Conservation (phyloP, 371 early-diverging fungal genomes). For the Rhizomucor pusillus region DNA sequence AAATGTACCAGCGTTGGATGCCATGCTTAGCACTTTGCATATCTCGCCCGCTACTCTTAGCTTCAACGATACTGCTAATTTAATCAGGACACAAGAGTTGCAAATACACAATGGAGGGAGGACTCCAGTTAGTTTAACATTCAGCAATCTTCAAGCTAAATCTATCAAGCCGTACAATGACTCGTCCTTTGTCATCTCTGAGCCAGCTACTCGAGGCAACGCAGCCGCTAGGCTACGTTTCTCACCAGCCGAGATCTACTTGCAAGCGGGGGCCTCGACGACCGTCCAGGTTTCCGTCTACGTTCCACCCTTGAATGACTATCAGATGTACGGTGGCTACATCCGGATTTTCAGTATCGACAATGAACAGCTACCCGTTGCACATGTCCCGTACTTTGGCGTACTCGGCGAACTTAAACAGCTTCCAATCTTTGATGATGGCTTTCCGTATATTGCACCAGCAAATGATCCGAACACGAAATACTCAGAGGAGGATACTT, state of each 20-base stretch:
- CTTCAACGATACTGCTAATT: conserved; percentile 64
- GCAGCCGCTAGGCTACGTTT: conserved; percentile 36
- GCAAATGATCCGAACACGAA: conserved; percentile 4
- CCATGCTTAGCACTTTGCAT: conserved; percentile 48
- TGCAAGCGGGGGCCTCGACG: conserved; percentile 34
- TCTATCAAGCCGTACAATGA: conserved; percentile 34
- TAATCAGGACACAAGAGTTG: conserved; percentile 32
- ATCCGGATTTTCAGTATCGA: conserved; percentile 13
- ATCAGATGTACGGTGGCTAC: conserved; percentile 46
- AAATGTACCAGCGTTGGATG: conserved; percentile 53
- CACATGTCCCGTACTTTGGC: conserved; percentile 58
- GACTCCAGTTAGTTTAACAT: conserved; percentile 32
- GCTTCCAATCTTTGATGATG: conserved; percentile 36
- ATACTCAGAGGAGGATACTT: conserved; percentile 12
- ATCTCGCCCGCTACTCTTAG: conserved; percentile 65
- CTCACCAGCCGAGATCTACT: conserved; percentile 18
- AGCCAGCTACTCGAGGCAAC: conserved; percentile 19
- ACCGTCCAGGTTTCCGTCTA: conserved; percentile 34
- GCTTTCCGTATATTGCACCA: conserved; percentile 27
- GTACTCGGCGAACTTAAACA: conserved; percentile 48
- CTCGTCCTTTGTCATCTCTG: conserved; percentile 7
- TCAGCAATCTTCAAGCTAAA: conserved; percentile 21
- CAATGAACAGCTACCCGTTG: conserved; percentile 14
- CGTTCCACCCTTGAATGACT: conserved; percentile 28
- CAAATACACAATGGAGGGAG: conserved; percentile 53